Evolutionary conservation across 1,139 yeast species (phyloP), one percentile per base, ranked within the genome.

Genomic region (Waltiozyma sp.): DNA sequence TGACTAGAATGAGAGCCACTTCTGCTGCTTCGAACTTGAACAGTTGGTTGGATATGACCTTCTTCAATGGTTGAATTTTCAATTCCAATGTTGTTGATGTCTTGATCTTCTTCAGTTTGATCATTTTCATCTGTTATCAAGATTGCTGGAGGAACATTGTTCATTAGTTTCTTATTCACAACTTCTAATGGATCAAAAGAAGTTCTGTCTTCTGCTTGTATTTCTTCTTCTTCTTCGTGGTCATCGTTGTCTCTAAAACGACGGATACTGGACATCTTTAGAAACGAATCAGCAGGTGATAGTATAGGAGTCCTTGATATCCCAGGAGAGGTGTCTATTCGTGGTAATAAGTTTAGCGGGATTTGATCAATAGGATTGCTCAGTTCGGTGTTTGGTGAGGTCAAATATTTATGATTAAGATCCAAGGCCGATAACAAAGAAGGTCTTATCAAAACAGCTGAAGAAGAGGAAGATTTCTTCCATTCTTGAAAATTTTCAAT

Each of bases 341-440:
- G 14, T 15, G 38, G 42, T n/a, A 43, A 9, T 5, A 43, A 37
- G 10, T 28, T 39, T 18, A 45, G 36, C 8, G 47, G 39, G 10
- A 44, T 41, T 28, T 34, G 36, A 36, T 40, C 44, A 16, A 4
- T 5, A 16, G 10, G 10, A 15, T 31, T 31, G 34, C 18, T 4
- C 14, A 15, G 18, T 31, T 31, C 34, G 4, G 48, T 50, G 24
- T 44, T 40, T 15, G 48, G 38, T 10, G 34, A 31, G 4, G 34
- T 31, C 19, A 35, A 14, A 19, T 19, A 37, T 37, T 48, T 48
- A 31, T 41, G 40, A 37, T 62, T 63, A 43, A 65, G 59, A 41
- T 68, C 73, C 23, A 71, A 53, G 1, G 75, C 74, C 37, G 66
- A 61, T 37, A 68, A 56, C 10, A 71, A 50, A 0, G 75, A 70